These are phyloP conservation scores for Phaeodactylum tricornutum DNA, from an alignment of 108 stramenopile genomes.

Conservation along the genomic window DNA sequence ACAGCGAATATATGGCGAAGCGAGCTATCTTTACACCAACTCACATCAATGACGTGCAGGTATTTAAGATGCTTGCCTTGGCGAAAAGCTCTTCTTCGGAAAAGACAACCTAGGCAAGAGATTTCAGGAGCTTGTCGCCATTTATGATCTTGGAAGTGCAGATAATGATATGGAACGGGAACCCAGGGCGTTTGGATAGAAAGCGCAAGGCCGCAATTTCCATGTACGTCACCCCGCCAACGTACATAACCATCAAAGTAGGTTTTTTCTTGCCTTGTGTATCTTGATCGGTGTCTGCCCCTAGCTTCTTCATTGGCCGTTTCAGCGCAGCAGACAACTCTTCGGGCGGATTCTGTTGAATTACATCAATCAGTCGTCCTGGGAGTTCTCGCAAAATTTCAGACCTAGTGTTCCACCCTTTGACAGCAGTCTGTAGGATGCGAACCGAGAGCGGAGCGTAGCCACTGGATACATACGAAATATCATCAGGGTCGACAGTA, in stretches of 20 bases:
- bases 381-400: conserved; percentile 60
- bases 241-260: conserved; percentile 73
- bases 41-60: too few species aligned
- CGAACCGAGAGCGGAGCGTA: conserved; percentile 89
- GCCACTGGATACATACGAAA: conserved; percentile 86
- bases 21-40: too few species aligned
- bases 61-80: too few species aligned
- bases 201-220: conserved; percentile 91
- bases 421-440: conserved; percentile 76
- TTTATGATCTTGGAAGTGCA: conserved; percentile 71
- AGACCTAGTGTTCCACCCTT: conserved; percentile 67
- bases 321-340: conserved; percentile 49
- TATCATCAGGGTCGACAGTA: conserved; percentile 80
- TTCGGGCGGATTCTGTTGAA: conserved; percentile 49
- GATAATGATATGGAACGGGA: conserved; percentile 65
- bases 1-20: too few species aligned
- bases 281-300: conserved; percentile 14
- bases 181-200: conserved; percentile 55
- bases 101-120: not conserved
- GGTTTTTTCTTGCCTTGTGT: conserved; percentile 35
- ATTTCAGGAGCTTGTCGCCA: conserved; percentile 47
- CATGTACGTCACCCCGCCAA: conserved; percentile 90
- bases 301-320: conserved; percentile 23
- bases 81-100: too few species aligned
- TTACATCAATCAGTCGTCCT: conserved; percentile 60